A percentile compares a stretch with the other conserved stretches of the same genome.
Conservation (phyloP, 192 early-diverging fungal genomes). For the Dispira parvispora region DNA sequence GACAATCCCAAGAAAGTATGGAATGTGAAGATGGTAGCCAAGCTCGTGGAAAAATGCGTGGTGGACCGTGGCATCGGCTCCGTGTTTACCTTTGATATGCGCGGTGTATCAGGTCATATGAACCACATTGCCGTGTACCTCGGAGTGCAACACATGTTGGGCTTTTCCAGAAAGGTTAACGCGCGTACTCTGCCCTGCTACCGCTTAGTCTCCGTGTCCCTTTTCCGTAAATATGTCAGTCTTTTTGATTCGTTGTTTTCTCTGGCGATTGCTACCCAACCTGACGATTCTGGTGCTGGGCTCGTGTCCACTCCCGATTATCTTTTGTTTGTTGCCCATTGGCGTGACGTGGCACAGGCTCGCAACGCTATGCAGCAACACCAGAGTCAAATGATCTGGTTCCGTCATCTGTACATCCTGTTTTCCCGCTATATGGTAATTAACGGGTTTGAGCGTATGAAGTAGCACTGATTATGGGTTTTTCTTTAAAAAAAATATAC, state of each 20-base stretch:
- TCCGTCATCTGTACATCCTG: constrained; percentile 66
- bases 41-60: constrained; percentile 38
- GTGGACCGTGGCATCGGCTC: constrained; percentile 35
- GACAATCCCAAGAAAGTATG: constrained; percentile 50
- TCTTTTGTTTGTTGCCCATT: constrained; percentile 41
- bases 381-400: constrained; percentile 82
- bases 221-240: constrained; percentile 38
- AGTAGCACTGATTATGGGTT: constrained; percentile 12
- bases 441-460: constrained; percentile 43
- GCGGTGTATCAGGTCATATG: constrained; percentile 76
- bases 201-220: constrained; percentile 34
- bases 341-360: constrained; percentile 31
- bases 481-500: no score
- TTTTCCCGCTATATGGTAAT: constrained; percentile 83
- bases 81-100: constrained; percentile 77
- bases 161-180: constrained; percentile 31
- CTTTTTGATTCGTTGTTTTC: constrained; percentile 30
- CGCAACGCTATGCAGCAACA: constrained; percentile 66
- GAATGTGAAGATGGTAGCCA: constrained; percentile 38
- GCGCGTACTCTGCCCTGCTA: constrained; percentile 26
- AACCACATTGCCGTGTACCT: constrained; percentile 74
- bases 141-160: constrained; percentile 41
- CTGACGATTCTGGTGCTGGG: neutral
- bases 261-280: constrained; percentile 13
- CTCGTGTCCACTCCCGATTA: constrained; percentile 9